A percentile compares a stretch with the other conserved stretches of the same genome.
phyloP scores from a whole-genome alignment of 306 rosid species.

The Dryas drummondii region DNA sequence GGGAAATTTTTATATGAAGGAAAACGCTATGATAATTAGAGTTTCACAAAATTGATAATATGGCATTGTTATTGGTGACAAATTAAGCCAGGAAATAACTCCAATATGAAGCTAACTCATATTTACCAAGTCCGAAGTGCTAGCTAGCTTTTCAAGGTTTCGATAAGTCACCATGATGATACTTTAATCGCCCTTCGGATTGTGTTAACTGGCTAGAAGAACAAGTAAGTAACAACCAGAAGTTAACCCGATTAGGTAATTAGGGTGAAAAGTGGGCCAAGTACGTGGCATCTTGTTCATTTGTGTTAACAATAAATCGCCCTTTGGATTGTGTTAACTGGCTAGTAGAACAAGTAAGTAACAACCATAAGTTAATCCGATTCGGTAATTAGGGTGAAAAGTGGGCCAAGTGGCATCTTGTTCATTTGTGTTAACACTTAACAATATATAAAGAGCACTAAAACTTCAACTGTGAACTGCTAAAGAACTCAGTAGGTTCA shows the following conservation, averaged over 20 bases:
- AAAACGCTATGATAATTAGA: not conserved
- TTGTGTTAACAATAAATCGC: not conserved
- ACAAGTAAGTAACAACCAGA: not conserved
- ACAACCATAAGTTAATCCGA: not conserved
- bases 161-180: not conserved
- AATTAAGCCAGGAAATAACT: not conserved
- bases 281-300: no score
- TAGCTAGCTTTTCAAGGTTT: not conserved
- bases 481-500: not conserved
- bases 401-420: no score
- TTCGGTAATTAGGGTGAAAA: no score
- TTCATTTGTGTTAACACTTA: no score
- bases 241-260: no score
- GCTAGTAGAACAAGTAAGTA: not conserved
- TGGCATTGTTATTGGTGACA: not conserved
- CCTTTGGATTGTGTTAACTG: not conserved
- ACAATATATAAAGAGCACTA: no score
- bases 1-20: not conserved
- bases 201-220: not conserved
- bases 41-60: not conserved
- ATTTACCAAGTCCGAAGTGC: no score
- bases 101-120: not conserved
- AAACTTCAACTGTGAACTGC: no score
- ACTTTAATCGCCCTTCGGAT: not conserved
- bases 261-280: no score